Evolutionary conservation across 192 early-diverging fungal genomes (phyloP).

Genomic region (Podila verticillata): DNA sequence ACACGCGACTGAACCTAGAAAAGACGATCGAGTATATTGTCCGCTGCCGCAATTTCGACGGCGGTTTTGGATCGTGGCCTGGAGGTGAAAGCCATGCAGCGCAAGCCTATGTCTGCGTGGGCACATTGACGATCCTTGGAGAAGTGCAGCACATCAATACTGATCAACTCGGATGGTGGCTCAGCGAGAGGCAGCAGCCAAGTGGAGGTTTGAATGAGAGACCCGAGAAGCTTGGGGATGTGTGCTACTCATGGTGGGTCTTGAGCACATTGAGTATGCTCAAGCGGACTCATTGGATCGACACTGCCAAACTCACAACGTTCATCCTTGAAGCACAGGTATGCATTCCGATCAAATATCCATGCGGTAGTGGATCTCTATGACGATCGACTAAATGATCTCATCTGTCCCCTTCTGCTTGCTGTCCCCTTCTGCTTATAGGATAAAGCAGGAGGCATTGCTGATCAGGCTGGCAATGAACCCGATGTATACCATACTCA

Average conservation of each 20-base stretch:
- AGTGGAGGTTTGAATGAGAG: constrained; percentile 95
- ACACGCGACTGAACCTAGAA: constrained; percentile 67
- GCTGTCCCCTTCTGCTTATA: constrained; percentile 14
- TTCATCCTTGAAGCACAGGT: constrained; percentile 89
- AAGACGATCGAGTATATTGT: constrained; percentile 78
- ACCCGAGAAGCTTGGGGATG: constrained; percentile 96
- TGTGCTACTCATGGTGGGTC: constrained; percentile 99
- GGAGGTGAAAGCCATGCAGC: constrained; percentile 94
- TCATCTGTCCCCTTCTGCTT: no score
- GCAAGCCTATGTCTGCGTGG: constrained; percentile 93
- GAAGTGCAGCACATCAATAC: constrained; percentile 81
- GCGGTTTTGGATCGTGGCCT: constrained; percentile 90
- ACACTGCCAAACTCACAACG: constrained; percentile 69
- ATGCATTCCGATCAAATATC: neutral
- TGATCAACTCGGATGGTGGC: constrained; percentile 90
- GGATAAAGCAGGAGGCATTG: constrained; percentile 90
- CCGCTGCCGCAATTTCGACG: constrained; percentile 93
- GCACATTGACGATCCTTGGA: constrained; percentile 82
- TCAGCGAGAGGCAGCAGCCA: constrained; percentile 90
- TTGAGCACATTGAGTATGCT: constrained; percentile 87
- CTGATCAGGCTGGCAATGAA: constrained; percentile 91
- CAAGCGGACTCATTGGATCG: constrained; percentile 86
- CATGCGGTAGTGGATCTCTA: neutral
- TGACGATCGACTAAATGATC: neutral
- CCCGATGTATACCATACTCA: constrained; percentile 96